Base-by-base conservation (phyloP, 257 asterid species). In the Paulownia fortunei region DNA sequence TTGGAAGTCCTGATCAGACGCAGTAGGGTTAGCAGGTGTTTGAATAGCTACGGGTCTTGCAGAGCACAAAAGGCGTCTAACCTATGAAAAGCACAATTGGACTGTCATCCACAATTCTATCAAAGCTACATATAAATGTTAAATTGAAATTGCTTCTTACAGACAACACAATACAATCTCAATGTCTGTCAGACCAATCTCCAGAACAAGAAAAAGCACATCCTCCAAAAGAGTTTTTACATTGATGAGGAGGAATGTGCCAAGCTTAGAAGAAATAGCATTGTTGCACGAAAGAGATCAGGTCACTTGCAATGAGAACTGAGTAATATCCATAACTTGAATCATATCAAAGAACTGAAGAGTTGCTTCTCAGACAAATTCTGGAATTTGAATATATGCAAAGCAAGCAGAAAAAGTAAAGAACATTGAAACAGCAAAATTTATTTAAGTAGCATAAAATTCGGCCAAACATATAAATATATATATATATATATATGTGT, bases 1-100 rank as follows among this genome's bases (percentile, higher is more conserved):
- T 81, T 95, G 99, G 80, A 90, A 86, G 79, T 95, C 99, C 83
- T 95, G 99, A 86, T 95, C 99, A 23, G 97, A 90, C 36, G 97
- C 97, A 21, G 97, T 91, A 36, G 97, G 98, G 76, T 89, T 93
- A 72, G 83, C 96, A 54, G 97, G 92, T 54, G 99, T 95, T 78
- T 93, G 99, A 83, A 95, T 88, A 51, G 87, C 89, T 59, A 93
- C 90, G 56, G 99, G 94, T 77, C 90, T 93, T 79, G 99, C 97
- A 78, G 99, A 95, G 82, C 96, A 91, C 73, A 95, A 69, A 84
- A 95, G 90, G 46, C 94, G 92, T 69, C 98, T 89, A 78, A 93
- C 97, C 99, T 95, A 82, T 67, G 72, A 64, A 84, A 71, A 62
- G 26, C 55, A 61, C 49, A 63, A 68, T 23, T 39, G 73, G 69